Conservation (phyloP, 2,329 filamentous ascomycete genomes). For the Cryphonectria parasitica region DNA sequence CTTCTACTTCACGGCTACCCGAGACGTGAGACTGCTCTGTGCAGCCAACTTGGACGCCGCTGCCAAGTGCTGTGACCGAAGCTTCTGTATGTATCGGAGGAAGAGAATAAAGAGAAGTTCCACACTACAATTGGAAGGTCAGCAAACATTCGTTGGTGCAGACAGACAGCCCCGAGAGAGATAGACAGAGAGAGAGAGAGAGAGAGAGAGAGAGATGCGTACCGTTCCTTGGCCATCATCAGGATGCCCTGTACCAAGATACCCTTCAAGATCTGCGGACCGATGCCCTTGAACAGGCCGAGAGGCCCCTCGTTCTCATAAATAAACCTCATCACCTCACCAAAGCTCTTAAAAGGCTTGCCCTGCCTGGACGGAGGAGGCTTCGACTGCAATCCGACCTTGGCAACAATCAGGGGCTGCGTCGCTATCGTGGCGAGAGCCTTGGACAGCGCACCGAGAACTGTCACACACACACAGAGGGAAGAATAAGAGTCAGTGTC, state of each 20-base stretch:
- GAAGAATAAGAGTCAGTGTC: background rate
- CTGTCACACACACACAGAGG: slow-evolving; percentile 47
- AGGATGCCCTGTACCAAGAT: slow-evolving; percentile 91
- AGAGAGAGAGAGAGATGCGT: slow-evolving; percentile 36
- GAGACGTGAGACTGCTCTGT: slow-evolving; percentile 52
- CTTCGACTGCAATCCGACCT: slow-evolving; percentile 93
- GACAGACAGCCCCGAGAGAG: slow-evolving; percentile 10
- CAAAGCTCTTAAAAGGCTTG: slow-evolving; percentile 90
- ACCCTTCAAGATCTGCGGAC: slow-evolving; percentile 90
- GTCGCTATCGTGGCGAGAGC: slow-evolving; percentile 87
- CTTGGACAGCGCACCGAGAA: slow-evolving; percentile 92
- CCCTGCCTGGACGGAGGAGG: slow-evolving; percentile 83
- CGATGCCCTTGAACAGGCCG: slow-evolving; percentile 96
- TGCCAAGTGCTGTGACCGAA: slow-evolving; percentile 71
- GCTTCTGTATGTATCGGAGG: slow-evolving; percentile 75
- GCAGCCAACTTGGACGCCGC: slow-evolving; percentile 68
- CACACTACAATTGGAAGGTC: slow-evolving; percentile 57
- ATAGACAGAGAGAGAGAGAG: background rate
- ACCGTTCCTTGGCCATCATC: slow-evolving; percentile 99
- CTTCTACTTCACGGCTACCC: slow-evolving; percentile 38
- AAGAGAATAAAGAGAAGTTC: slow-evolving; percentile 87
- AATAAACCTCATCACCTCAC: slow-evolving; percentile 95
- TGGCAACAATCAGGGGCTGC: slow-evolving; percentile 95
- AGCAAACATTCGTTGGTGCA: slow-evolving; percentile 24
- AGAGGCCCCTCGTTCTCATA: slow-evolving; percentile 80